A percentile compares a stretch with the other conserved stretches of the same genome.
phyloP scores from a whole-genome alignment of 202 grass and related monocot genomes.

The Brachypodium distachyon region DNA sequence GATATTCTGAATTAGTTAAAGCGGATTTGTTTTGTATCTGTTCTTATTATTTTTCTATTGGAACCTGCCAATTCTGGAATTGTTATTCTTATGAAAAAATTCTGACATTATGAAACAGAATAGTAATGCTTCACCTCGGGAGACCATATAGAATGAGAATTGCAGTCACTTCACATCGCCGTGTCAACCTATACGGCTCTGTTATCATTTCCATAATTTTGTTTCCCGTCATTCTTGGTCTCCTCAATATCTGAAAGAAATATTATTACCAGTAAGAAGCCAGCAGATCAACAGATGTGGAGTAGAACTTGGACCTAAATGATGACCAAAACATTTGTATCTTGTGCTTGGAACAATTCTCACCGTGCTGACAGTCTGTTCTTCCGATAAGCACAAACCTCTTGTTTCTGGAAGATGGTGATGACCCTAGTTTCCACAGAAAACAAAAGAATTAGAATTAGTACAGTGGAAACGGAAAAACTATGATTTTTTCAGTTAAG shows the following conservation, averaged over 20 bases:
- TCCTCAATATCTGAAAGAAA: constrained; percentile 61
- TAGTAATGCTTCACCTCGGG: constrained; percentile 53
- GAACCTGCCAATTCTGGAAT: neutral
- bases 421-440: constrained; percentile 48
- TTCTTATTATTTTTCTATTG: neutral
- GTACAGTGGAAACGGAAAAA: constrained; percentile 3
- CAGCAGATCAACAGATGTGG: neutral
- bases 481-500: neutral
- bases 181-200: constrained; percentile 79
- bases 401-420: constrained; percentile 98
- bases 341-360: constrained; percentile 3
- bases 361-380: constrained; percentile 94
- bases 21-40: neutral
- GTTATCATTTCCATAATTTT: constrained; percentile 82
- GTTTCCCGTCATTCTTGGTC: constrained; percentile 76
- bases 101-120: constrained; percentile 6
- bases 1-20: neutral
- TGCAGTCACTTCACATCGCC: constrained; percentile 91
- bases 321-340: constrained; percentile 3
- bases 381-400: constrained; percentile 94
- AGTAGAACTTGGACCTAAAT: constrained; percentile 2
- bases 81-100: neutral
- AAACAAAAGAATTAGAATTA: constrained; percentile 18
- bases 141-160: constrained; percentile 97
- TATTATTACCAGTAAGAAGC: neutral